Percentiles rank a stretch among this genome's conserved stretches.
Conservation (phyloP, 1,139 yeast genomes). For the Nakaseomyces glabratus region DNA sequence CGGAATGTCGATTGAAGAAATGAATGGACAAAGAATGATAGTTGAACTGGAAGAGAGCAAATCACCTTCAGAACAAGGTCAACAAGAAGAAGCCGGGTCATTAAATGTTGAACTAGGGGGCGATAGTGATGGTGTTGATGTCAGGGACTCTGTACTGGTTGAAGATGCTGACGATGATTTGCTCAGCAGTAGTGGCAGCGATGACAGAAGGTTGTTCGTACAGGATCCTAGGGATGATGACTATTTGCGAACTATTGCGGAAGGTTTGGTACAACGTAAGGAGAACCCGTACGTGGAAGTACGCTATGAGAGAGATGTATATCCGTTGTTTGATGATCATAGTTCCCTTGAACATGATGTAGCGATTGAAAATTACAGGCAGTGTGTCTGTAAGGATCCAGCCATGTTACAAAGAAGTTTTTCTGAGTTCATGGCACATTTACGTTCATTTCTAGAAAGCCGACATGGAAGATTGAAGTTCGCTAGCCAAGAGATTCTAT, state of each 20-base stretch:
- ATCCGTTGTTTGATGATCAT: conserved; percentile 15
- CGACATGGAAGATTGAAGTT: conserved; percentile 22
- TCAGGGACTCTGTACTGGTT: conserved; percentile 13
- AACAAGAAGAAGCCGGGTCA: no score
- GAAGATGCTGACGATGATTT: conserved; percentile 8
- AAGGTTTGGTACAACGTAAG: conserved; percentile 12
- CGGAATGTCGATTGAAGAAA: no score
- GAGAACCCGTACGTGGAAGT: conserved; percentile 13
- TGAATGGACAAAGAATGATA: no score
- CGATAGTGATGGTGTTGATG: conserved; percentile 15
- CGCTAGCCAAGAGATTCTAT: conserved; percentile 23
- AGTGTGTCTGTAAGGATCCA: conserved; percentile 20
- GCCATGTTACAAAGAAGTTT: conserved; percentile 18
- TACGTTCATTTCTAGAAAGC: conserved; percentile 23
- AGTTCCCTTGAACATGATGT: conserved; percentile 16
- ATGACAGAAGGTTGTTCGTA: neutral
- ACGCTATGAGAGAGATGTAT: conserved; percentile 15
- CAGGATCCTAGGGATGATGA: conserved; percentile 7
- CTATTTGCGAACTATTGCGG: conserved; percentile 16
- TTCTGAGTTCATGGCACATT: conserved; percentile 19
- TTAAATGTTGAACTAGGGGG: conserved; percentile 9
- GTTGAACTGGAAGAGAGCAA: no score
- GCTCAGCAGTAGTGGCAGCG: no score
- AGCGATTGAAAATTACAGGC: conserved; percentile 10
- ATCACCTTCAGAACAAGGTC: no score